Evolutionary conservation across 148 eudicot genomes (phyloP), one percentile per base, ranked within the genome.

Genomic region (Limonium bicolor): DNA sequence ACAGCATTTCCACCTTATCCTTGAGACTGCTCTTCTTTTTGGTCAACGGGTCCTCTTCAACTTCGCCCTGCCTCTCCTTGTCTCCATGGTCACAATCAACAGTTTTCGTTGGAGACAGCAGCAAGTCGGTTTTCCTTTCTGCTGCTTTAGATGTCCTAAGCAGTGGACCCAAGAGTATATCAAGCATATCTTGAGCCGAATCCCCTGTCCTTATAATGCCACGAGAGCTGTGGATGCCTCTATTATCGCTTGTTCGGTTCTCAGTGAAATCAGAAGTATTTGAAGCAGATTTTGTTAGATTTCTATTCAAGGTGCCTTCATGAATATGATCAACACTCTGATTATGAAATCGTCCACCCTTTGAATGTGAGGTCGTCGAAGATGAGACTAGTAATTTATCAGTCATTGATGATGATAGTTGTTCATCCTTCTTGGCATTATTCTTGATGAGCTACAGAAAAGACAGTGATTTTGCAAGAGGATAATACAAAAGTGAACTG

Each of bases 21-120:
- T 59, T 79, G 23, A 79, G 74, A 52, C 81, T 75, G 54, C 60
- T 51, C 56, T 79, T 79, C 56, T 79, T 76, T 69, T 63, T 76
- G 16, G 57, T 38, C 51, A 53, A 27, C 13, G 75, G 68, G 20
- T 40, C 64, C 20, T 28, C 64, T n/a, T n/a, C n/a, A n/a, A n/a
- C n/a, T n/a, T n/a, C n/a, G n/a, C n/a, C n/a, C n/a, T n/a, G n/a
- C n/a, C n/a, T n/a, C n/a, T n/a, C n/a, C n/a, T n/a, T n/a, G 20
- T 58, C 72, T 25, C 38, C 41, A 37, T 18, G 18, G 17, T 24
- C 39, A 35, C 31, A 64, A 46, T 51, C 51, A 13, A 37, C 58
- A 24, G 43, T 55, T 60, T 58, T 55, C 46, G 47, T 23, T 29
- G 11, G 27, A 1, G 7, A 46, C 19, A 4, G 7, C 7, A 1